Base-by-base conservation (phyloP, 169 alveolate species). In the Plasmodium knowlesi region DNA sequence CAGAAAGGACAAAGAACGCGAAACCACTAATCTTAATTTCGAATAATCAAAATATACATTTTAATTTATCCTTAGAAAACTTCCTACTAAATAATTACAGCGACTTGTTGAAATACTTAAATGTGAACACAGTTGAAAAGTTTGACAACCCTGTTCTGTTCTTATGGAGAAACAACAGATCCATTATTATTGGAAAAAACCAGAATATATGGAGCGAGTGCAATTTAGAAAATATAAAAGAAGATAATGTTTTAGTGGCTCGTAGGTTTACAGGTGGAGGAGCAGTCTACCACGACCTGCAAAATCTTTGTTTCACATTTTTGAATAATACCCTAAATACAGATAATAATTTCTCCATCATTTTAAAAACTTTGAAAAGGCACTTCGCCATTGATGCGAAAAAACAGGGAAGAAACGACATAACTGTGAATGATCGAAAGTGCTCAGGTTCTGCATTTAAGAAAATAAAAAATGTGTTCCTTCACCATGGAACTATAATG, bases 241-340 rank as follows among this genome's bases (percentile, higher is more conserved):
- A 84, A 46, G 98, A 98, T 78, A 95, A 96, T 30, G 98, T 98
- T 19, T 82, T 93, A 41, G 95, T 98, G 34, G 98, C 98, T n/a
- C 95, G 99, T 78, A 82, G 99, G 88, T 97, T 97, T 92, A 96
- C 98, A 14, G 99, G 99, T 74, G 99, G 99, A 19, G 99, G 99
- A 4, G 99, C 99, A 41, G 99, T 98, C 16, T 98, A 98, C 84
- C 98, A 98, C 95, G 97, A 97, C 43, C 76, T 98, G 54, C 99
- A 99, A 2, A 98, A 98, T 91, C 72, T 98, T 12, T 97, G 98
- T 61, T 98, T 98, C 83, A 96, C 99, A 1, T 98, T 98, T 92
- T 89, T 98, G 30, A 95, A 96, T 25, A 97, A 76, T 37, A 94
- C 96, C 80, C 91, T 96, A 73, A 96, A 96, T 79, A 90, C 96